Percentiles rank a stretch among this genome's conserved stretches.
Evolutionary conservation across 2,329 filamentous ascomycete species (phyloP).

Genomic region (Scedosporium aurantiacum): DNA sequence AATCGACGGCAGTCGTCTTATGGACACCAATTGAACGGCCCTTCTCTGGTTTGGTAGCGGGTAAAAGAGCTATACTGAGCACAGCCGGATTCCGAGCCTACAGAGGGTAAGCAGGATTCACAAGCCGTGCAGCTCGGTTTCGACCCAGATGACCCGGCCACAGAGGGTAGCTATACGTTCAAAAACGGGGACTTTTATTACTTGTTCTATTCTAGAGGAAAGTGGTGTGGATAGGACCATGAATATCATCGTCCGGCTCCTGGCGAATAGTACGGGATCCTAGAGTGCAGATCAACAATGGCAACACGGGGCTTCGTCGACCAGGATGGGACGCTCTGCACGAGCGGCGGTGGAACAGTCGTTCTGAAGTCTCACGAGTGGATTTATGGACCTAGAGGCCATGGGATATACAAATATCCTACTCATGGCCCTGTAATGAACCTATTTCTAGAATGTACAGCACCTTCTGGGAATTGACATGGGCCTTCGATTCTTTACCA

Average conservation of each 20-base stretch:
- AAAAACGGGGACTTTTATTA: slow-evolving; percentile 48
- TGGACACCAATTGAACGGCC: not conserved
- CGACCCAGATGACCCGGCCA: slow-evolving; percentile 37
- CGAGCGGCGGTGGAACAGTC: slow-evolving; percentile 48
- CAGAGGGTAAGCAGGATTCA: slow-evolving; percentile 26
- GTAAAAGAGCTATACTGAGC: slow-evolving; percentile 2
- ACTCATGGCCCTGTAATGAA: slow-evolving; percentile 12
- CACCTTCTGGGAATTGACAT: no score
- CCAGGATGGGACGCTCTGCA: slow-evolving; percentile 38
- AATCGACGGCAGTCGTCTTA: not conserved
- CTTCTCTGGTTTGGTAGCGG: not conserved
- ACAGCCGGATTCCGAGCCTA: no score
- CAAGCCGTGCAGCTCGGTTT: slow-evolving; percentile 44
- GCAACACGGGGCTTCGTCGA: slow-evolving; percentile 48
- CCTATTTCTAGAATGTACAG: no score
- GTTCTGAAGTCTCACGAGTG: slow-evolving; percentile 48
- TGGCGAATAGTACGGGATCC: slow-evolving; percentile 56
- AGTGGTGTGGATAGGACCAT: slow-evolving; percentile 49
- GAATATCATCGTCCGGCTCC: slow-evolving; percentile 33
- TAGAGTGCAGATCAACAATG: slow-evolving; percentile 46
- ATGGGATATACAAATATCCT: slow-evolving; percentile 28
- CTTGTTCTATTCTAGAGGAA: slow-evolving; percentile 50
- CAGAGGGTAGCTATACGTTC: slow-evolving; percentile 47
- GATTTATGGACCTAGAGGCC: slow-evolving; percentile 56
- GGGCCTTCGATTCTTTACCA: slow-evolving; percentile 30